phyloP scores from a whole-genome alignment of 2,329 filamentous ascomycete genomes.

The Fusarium marasasianum region DNA sequence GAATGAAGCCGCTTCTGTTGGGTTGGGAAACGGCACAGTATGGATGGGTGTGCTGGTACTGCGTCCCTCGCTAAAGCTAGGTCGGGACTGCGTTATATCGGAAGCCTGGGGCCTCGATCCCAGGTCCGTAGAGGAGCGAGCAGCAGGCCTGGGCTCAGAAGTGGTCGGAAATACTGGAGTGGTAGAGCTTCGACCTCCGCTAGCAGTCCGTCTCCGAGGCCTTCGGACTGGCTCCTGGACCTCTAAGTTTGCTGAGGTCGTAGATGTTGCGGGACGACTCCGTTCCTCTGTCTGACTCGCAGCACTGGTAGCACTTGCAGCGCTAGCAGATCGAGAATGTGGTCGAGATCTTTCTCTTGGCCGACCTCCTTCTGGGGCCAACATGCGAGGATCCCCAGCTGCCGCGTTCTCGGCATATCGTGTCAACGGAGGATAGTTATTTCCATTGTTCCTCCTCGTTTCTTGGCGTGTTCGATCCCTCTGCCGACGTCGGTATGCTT shows the following conservation, averaged over 20 bases:
- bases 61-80: slow-evolving; percentile 54
- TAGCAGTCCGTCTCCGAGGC: slow-evolving; percentile 61
- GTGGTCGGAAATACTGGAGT: slow-evolving; percentile 55
- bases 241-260: slow-evolving; percentile 43
- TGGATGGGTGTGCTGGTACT: slow-evolving; percentile 53
- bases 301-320: slow-evolving; percentile 53
- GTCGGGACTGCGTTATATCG: slow-evolving; percentile 50
- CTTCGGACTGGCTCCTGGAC: slow-evolving; percentile 44
- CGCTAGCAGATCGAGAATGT: slow-evolving; percentile 58
- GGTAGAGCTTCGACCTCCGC: slow-evolving; percentile 64
- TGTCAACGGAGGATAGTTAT: slow-evolving; percentile 48
- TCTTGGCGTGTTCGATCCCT: slow-evolving; percentile 66
- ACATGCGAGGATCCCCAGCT: slow-evolving; percentile 41
- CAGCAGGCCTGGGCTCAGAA: slow-evolving; percentile 59
- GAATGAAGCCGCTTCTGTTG: slow-evolving; percentile 32
- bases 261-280: slow-evolving; percentile 58
- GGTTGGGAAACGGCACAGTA: slow-evolving; percentile 36
- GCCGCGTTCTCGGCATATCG: slow-evolving; percentile 39
- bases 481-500: slow-evolving; percentile 84
- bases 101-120: slow-evolving; percentile 53
- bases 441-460: slow-evolving; percentile 55
- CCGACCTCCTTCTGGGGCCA: slow-evolving; percentile 41
- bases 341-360: slow-evolving; percentile 50
- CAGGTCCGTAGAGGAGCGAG: slow-evolving; percentile 74
- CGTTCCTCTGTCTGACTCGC: slow-evolving; percentile 57